Conservation (phyloP, 352 stramenopile genomes). For the Peronospora destructor region DNA sequence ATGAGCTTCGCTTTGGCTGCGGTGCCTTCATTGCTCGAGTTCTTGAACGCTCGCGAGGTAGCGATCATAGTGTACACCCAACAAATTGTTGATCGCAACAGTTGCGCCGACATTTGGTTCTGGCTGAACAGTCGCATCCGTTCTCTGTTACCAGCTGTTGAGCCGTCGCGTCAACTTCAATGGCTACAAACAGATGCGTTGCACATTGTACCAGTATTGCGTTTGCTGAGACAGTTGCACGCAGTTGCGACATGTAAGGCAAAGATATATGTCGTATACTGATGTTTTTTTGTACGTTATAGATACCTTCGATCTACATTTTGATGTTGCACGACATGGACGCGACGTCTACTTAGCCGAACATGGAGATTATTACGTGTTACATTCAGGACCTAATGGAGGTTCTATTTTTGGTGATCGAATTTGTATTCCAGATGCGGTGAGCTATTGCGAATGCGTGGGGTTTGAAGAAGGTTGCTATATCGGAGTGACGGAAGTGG, state of each 20-base stretch:
- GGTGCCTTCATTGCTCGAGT: constrained; percentile 43
- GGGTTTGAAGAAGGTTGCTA: constrained; percentile 60
- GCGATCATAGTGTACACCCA: constrained; percentile 30
- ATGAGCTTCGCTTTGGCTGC: constrained; percentile 28
- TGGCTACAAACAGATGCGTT: constrained; percentile 23
- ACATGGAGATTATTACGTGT: constrained; percentile 23
- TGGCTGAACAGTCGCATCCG: constrained; percentile 34
- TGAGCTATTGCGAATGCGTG: constrained; percentile 68
- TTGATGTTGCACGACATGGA: constrained; percentile 34
- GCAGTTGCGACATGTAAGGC: constrained; percentile 40
- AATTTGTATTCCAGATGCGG: constrained; percentile 26
- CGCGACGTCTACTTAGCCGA: constrained; percentile 38
- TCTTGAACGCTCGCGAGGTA: constrained; percentile 35
- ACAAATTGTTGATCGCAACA: constrained; percentile 21
- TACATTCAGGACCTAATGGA: constrained; percentile 36
- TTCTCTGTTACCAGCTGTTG: constrained; percentile 16
- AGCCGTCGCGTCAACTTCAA: constrained; percentile 20
- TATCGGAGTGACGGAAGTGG: constrained; percentile 40
- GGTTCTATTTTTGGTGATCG: constrained; percentile 50
- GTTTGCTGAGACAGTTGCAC: constrained; percentile 44
- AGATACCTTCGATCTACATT: constrained; percentile 35
- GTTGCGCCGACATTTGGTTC: constrained; percentile 33
- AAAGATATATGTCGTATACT: too few relatives aligned
- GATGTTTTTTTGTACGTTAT: too few relatives aligned
- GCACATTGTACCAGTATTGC: constrained; percentile 33